Evolutionary conservation across 78 protist species (phyloP).

Genomic region (Capsaspora owczarzaki): DNA sequence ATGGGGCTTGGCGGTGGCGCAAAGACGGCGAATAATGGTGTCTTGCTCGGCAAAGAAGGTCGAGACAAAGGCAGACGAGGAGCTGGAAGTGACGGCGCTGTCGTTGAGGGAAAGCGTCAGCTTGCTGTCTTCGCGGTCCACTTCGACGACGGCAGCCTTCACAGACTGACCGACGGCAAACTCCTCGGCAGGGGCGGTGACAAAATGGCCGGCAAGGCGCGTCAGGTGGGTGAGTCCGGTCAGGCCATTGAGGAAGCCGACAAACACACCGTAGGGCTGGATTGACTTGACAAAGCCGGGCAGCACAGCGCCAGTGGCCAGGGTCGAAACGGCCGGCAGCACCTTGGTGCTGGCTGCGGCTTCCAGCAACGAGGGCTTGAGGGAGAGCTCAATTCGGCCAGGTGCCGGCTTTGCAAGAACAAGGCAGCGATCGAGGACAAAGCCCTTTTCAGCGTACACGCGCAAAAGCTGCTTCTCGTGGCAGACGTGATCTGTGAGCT

Average conservation of each 20-base stretch:
- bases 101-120: neutral
- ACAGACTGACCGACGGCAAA: neutral
- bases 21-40: too few relatives aligned
- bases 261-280: neutral
- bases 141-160: neutral
- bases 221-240: neutral
- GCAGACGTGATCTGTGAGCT: too few relatives aligned
- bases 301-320: neutral
- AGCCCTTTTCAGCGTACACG: too few relatives aligned
- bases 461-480: too few relatives aligned
- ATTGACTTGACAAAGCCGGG: neutral
- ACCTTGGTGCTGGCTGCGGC: neutral
- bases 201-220: neutral
- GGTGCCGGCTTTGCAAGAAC: too few relatives aligned
- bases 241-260: neutral
- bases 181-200: neutral
- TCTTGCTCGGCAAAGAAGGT: neutral
- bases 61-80: neutral
- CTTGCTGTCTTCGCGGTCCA: neutral
- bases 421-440: too few relatives aligned
- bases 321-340: neutral
- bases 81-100: too few relatives aligned
- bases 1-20: too few relatives aligned
- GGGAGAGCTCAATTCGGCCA: neutral
- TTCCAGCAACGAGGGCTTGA: conserved; percentile 2